Percentiles rank a stretch among this genome's conserved stretches.
These are phyloP conservation scores for Hyphodiscus sp. DNA, from an alignment of 2,329 filamentous ascomycete genomes.

Conservation along the genomic window DNA sequence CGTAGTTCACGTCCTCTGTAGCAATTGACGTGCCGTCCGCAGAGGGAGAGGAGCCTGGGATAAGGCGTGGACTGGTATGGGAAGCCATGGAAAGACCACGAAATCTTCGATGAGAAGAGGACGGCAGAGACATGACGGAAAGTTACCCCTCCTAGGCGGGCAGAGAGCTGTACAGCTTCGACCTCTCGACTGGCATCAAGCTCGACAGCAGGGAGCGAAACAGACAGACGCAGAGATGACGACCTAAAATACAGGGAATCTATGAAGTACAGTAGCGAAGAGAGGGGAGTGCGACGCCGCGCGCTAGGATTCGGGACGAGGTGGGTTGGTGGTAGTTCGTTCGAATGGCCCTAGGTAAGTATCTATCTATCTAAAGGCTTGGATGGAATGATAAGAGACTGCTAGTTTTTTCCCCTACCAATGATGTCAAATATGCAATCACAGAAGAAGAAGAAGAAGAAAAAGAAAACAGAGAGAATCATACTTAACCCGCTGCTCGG, in stretches of 20 bases:
- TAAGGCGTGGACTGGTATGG: constrained; percentile 23
- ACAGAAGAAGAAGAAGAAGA: neutral
- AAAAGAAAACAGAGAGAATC: neutral
- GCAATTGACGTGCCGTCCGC: constrained; percentile 13
- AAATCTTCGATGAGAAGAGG: constrained; percentile 14
- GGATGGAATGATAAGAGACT: neutral
- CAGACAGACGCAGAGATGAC: neutral
- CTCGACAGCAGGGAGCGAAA: neutral
- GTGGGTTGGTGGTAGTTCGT: neutral
- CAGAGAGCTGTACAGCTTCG: neutral
- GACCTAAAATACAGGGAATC: neutral
- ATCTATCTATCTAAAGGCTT: neutral
- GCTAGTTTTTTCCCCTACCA: neutral
- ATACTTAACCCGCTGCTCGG: neutral
- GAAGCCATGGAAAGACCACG: constrained; percentile 20
- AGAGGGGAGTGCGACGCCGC: neutral
- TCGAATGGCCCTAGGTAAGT: neutral
- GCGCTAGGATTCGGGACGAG: neutral
- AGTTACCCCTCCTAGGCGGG: neutral
- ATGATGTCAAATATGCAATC: neutral
- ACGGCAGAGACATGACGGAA: constrained; percentile 22
- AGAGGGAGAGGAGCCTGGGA: constrained; percentile 19
- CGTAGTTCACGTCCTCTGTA: constrained; percentile 17
- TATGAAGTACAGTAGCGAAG: neutral
- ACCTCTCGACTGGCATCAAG: neutral